Evolutionary conservation across 805 yeast species (phyloP).

Genomic region (Starmerella sirachaensis): DNA sequence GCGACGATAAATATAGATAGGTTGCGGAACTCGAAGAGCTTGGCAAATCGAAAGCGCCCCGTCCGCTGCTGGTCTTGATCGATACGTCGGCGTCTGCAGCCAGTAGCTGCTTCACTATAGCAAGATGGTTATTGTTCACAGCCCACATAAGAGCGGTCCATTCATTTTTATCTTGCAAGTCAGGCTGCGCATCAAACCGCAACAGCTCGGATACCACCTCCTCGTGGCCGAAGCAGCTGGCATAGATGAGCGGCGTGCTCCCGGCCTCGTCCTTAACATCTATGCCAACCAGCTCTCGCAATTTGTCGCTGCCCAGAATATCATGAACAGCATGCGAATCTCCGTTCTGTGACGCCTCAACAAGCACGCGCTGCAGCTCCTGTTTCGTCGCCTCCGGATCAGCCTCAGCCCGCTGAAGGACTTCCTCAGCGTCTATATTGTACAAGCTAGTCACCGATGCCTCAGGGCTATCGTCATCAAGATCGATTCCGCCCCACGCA

Average conservation of each 20-base stretch:
- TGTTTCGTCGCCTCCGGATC: slow-evolving; percentile 9
- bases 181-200: slow-evolving; percentile 29
- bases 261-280: slow-evolving; percentile 31
- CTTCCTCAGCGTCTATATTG: slow-evolving; percentile 6
- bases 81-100: slow-evolving; percentile 35
- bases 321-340: slow-evolving; percentile 23
- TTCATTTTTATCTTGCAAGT: slow-evolving; percentile 29
- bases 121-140: slow-evolving; percentile 75
- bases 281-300: slow-evolving; percentile 24
- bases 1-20: slow-evolving; percentile 9
- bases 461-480: slow-evolving; percentile 7
- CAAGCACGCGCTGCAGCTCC: slow-evolving; percentile 26
- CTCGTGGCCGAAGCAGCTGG: slow-evolving; percentile 33
- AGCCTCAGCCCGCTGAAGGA: slow-evolving; percentile 3
- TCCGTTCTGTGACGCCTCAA: slow-evolving; percentile 30
- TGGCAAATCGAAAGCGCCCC: slow-evolving; percentile 15
- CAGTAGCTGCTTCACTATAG: slow-evolving; percentile 64
- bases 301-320: slow-evolving; percentile 24
- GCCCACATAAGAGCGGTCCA: slow-evolving; percentile 89
- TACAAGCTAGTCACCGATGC: neutral
- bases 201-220: slow-evolving; percentile 28
- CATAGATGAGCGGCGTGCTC: slow-evolving; percentile 30
- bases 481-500: slow-evolving; percentile 18
- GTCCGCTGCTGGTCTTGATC: slow-evolving; percentile 32
- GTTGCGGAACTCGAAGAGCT: slow-evolving; percentile 13